Percentiles rank a stretch among this genome's conserved stretches.
Conservation (phyloP, 257 asterid genomes). For the Petunia axillaris region DNA sequence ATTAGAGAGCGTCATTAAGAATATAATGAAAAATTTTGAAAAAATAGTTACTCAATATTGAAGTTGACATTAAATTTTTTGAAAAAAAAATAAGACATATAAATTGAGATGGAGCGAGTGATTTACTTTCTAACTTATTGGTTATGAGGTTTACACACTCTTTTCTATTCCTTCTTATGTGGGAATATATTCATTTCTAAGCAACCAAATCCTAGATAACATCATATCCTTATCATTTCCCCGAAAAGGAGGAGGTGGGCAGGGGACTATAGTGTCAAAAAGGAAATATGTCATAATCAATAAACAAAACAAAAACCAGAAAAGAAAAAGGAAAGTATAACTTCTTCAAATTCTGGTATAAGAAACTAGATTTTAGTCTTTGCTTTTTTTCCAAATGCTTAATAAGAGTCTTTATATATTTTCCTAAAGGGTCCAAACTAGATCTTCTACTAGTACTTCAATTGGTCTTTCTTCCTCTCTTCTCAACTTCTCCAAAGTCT, state of each 20-base stretch:
- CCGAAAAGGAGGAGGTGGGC: background rate
- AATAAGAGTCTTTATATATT: background rate
- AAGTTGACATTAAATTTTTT: no score
- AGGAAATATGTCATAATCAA: background rate
- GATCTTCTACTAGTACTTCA: constrained; percentile 23
- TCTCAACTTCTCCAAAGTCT: constrained; percentile 28
- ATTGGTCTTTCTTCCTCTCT: constrained; percentile 21
- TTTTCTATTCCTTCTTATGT: background rate
- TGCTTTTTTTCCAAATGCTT: background rate
- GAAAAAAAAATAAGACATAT: no score
- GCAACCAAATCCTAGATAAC: constrained; percentile 21
- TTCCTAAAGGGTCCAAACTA: constrained; percentile 34
- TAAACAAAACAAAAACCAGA: background rate
- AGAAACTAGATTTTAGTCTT: background rate
- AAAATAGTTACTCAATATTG: no score
- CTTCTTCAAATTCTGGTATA: constrained; percentile 24
- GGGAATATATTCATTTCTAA: constrained; percentile 16
- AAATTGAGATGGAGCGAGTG: no score
- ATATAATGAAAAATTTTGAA: no score
- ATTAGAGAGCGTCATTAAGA: no score
- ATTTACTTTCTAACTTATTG: background rate
- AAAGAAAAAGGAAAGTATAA: background rate
- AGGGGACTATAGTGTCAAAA: constrained; percentile 24
- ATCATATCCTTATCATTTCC: background rate
- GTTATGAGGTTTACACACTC: no score